These are phyloP conservation scores for Kalaharituber pfeilii DNA, from an alignment of 2,329 filamentous ascomycete genomes.

Conservation along the genomic window DNA sequence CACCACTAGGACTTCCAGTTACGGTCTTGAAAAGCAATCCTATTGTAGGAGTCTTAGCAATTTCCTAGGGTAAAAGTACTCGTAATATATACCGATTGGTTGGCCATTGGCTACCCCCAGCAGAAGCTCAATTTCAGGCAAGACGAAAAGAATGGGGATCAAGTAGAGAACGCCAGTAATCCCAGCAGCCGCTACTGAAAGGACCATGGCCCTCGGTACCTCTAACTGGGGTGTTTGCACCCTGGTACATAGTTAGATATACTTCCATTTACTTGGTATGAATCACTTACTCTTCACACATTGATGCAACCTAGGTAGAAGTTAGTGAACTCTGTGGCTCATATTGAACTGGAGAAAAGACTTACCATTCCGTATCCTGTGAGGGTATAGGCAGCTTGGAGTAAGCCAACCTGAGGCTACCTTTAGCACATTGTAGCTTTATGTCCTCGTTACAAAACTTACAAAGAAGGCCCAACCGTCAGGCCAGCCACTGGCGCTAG, in stretches of 20 bases:
- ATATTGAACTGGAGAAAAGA: not conserved
- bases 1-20: conserved; percentile 53
- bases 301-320: conserved; percentile 34
- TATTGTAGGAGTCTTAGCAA: not conserved
- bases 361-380: conserved; percentile 49
- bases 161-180: conserved; percentile 50
- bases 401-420: conserved; percentile 1
- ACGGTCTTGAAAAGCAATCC: conserved; percentile 52
- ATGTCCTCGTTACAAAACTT: conserved; percentile 48
- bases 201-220: conserved; percentile 53
- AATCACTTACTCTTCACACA: conserved; percentile 43
- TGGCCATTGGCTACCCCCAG: conserved; percentile 52
- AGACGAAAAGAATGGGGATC: conserved; percentile 57
- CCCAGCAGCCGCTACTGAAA: conserved; percentile 49
- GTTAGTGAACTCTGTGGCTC: not conserved
- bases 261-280: not conserved
- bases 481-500: conserved; percentile 47
- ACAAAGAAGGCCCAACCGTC: conserved; percentile 57
- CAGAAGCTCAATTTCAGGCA: conserved; percentile 48
- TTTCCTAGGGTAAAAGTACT: not conserved
- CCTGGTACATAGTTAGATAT: conserved; percentile 4
- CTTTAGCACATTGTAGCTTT: too few relatives aligned
- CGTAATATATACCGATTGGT: conserved; percentile 41
- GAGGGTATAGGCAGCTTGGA: conserved; percentile 34
- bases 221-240: conserved; percentile 50